A percentile compares a stretch with the other conserved stretches of the same genome.
These are phyloP conservation scores for Boletus rubropictus DNA, from an alignment of 768 basidiomycete species.

Conservation along the genomic window DNA sequence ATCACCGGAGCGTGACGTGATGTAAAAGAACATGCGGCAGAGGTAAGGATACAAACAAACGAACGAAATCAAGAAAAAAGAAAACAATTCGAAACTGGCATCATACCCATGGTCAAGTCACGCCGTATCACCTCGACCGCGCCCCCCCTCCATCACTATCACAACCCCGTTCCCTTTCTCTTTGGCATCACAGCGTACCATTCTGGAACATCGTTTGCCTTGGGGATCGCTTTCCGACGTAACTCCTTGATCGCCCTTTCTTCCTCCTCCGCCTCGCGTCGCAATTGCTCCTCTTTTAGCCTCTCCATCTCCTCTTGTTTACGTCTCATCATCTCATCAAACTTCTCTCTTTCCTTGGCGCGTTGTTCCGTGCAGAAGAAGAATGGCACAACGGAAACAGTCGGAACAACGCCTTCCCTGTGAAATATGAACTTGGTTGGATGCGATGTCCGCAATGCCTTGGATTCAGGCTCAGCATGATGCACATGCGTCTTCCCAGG, in stretches of 20 bases:
- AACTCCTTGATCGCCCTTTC: slow-evolving; percentile 56
- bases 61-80: not conserved
- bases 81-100: not conserved
- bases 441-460: slow-evolving; percentile 47
- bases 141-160: slow-evolving; percentile 9
- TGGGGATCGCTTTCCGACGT: slow-evolving; percentile 57
- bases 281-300: slow-evolving; percentile 42
- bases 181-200: slow-evolving; percentile 73
- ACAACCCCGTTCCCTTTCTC: slow-evolving; percentile 33
- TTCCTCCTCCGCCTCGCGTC: slow-evolving; percentile 48
- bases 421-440: slow-evolving; percentile 33
- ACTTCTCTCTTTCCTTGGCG: slow-evolving; percentile 56
- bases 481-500: slow-evolving; percentile 17
- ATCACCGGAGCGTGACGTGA: slow-evolving; percentile 6
- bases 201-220: slow-evolving; percentile 66
- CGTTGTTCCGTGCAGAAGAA: slow-evolving; percentile 51
- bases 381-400: slow-evolving; percentile 30
- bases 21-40: slow-evolving; percentile 14
- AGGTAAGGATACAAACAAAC: slow-evolving; percentile 13
- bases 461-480: slow-evolving; percentile 47
- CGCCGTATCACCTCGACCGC: slow-evolving; percentile 8
- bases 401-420: slow-evolving; percentile 44
- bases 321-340: slow-evolving; percentile 51
- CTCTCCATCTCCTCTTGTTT: slow-evolving; percentile 50
- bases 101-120: slow-evolving; percentile 10